Percentiles rank a stretch among this genome's conserved stretches.
phyloP scores from a whole-genome alignment of 2,329 filamentous ascomycete species.

The Colletotrichum sublineola region DNA sequence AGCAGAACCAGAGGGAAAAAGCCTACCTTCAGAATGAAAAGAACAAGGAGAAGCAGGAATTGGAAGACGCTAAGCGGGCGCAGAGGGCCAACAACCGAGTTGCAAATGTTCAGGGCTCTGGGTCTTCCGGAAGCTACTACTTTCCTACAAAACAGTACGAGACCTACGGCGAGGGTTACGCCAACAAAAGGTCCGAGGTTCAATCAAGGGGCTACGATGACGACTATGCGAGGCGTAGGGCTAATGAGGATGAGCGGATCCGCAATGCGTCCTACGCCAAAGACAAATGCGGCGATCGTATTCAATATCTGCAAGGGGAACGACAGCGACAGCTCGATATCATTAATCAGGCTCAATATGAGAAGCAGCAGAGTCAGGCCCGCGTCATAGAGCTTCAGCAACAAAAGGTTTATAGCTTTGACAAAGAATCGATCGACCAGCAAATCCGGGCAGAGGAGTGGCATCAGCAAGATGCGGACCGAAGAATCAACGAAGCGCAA shows the following conservation, averaged over 20 bases:
- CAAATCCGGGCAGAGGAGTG: slow-evolving; percentile 8
- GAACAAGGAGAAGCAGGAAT: slow-evolving; percentile 11
- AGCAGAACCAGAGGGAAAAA: not conserved
- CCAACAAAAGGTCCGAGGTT: not conserved
- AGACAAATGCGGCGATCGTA: not conserved
- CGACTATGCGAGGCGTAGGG: not conserved
- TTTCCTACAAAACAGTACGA: too few species aligned
- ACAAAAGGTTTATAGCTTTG: not conserved
- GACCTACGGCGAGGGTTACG: not conserved
- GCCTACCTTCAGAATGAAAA: not conserved
- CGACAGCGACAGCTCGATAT: not conserved
- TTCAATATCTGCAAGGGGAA: slow-evolving; percentile 1
- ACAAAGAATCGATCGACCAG: not conserved
- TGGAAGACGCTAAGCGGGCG: not conserved
- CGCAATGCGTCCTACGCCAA: not conserved
- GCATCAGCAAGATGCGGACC: not conserved
- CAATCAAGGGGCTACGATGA: not conserved
- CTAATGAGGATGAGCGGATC: not conserved
- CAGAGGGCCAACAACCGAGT: not conserved
- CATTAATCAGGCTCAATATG: slow-evolving; percentile 9
- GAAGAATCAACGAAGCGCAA: not conserved
- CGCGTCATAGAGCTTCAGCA: not conserved
- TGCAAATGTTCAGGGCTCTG: not conserved
- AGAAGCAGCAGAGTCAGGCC: not conserved
- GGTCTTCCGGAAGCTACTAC: not conserved